Evolutionary conservation across 2,329 filamentous ascomycete genomes (phyloP).

Genomic region (Diplodia sapinea): DNA sequence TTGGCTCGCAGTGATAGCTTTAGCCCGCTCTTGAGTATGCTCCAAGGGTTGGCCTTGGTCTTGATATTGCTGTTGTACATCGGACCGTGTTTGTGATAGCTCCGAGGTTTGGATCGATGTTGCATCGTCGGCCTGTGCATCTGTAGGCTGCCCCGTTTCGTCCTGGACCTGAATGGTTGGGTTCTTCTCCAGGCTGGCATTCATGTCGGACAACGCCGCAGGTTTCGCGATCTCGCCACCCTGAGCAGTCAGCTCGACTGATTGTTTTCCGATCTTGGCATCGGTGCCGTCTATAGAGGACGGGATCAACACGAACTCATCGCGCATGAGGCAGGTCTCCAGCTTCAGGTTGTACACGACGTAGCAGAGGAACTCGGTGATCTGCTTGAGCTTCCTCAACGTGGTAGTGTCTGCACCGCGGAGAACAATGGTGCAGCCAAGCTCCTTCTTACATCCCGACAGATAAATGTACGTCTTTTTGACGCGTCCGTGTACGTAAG

Average conservation of each 20-base stretch:
- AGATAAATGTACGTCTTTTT: slow-evolving; percentile 97
- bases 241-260: slow-evolving; percentile 9
- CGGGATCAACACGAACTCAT: slow-evolving; percentile 87
- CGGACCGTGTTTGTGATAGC: neutral
- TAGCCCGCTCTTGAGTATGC: slow-evolving; percentile 26
- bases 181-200: neutral
- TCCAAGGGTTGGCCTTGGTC: slow-evolving; percentile 8
- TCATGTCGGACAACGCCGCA: neutral
- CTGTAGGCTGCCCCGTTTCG: neutral
- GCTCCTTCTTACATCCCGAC: slow-evolving; percentile 84
- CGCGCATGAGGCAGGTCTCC: slow-evolving; percentile 90
- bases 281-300: slow-evolving; percentile 56
- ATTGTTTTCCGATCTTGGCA: neutral
- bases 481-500: slow-evolving; percentile 81
- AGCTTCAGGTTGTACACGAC: slow-evolving; percentile 97
- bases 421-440: slow-evolving; percentile 93
- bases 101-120: neutral
- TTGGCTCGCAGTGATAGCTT: slow-evolving; percentile 49
- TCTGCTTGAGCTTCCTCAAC: slow-evolving; percentile 81
- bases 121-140: neutral
- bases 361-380: slow-evolving; percentile 98
- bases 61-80: neutral
- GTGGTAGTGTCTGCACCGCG: slow-evolving; percentile 76
- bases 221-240: slow-evolving; percentile 17
- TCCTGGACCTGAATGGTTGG: slow-evolving; percentile 10